Evolutionary conservation across 345 rosid species (phyloP).

Genomic region (Cardamine resedifolia): DNA sequence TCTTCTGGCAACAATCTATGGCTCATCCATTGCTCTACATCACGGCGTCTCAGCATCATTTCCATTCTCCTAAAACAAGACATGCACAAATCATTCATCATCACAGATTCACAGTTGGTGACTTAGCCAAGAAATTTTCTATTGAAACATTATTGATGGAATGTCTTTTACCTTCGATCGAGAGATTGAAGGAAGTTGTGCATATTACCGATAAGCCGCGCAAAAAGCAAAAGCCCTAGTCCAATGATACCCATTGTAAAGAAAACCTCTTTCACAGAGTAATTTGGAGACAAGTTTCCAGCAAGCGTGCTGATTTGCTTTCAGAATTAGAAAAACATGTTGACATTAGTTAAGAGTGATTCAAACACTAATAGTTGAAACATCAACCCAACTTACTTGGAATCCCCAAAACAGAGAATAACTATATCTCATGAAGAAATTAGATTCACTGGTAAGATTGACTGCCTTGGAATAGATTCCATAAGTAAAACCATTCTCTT

Average conservation of each 20-base stretch:
- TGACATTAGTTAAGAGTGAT: not conserved
- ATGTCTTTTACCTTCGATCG: slow-evolving; percentile 52
- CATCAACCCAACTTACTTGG: slow-evolving; percentile 52
- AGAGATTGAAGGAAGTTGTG: slow-evolving; percentile 87
- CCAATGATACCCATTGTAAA: slow-evolving; percentile 76
- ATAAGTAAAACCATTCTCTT: slow-evolving; percentile 40
- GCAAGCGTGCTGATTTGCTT: slow-evolving; percentile 94
- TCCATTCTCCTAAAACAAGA: slow-evolving; percentile 59
- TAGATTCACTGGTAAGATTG: slow-evolving; percentile 48
- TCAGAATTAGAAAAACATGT: slow-evolving; percentile 1
- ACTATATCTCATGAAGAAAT: slow-evolving; percentile 51
- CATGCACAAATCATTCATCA: slow-evolving; percentile 6
- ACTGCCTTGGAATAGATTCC: slow-evolving; percentile 61
- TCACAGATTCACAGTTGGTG: not conserved
- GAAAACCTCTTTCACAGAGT: slow-evolving; percentile 64
- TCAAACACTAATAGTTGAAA: not conserved
- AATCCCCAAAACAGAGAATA: slow-evolving; percentile 93
- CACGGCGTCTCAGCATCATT: slow-evolving; percentile 74
- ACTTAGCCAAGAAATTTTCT: not conserved
- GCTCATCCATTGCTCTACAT: slow-evolving; percentile 89
- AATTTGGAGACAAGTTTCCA: slow-evolving; percentile 77
- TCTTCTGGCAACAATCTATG: slow-evolving; percentile 67
- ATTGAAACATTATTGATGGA: not conserved
- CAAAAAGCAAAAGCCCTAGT: slow-evolving; percentile 84
- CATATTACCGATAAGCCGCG: slow-evolving; percentile 83